phyloP scores from a whole-genome alignment of 148 eudicot genomes.

The Fagopyrum tataricum region DNA sequence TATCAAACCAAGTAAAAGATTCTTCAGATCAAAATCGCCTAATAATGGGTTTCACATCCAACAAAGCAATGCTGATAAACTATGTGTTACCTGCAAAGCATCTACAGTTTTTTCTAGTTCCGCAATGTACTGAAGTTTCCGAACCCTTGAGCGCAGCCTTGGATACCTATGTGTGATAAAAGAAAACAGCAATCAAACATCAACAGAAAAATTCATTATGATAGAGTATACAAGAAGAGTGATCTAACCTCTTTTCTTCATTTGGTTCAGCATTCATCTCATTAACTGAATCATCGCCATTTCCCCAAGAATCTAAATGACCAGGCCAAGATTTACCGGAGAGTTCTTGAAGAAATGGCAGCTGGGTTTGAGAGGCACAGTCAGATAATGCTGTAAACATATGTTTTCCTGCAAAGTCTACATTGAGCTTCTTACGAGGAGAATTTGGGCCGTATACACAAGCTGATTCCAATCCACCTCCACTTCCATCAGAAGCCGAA shows the following conservation, averaged over 20 bases:
- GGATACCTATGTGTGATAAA: slow-evolving; percentile 40
- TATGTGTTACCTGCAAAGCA: slow-evolving; percentile 38
- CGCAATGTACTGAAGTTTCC: slow-evolving; percentile 71
- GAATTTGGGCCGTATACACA: slow-evolving; percentile 69
- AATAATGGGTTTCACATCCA: not conserved
- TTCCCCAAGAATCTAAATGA: slow-evolving; percentile 20
- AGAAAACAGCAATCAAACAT: not conserved
- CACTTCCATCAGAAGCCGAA: slow-evolving; percentile 25
- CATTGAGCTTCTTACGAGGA: slow-evolving; percentile 41
- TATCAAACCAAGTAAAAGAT: not conserved
- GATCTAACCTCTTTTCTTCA: slow-evolving; percentile 36
- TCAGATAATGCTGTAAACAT: slow-evolving; percentile 51
- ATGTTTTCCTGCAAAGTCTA: slow-evolving; percentile 31
- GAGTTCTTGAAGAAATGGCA: slow-evolving; percentile 26
- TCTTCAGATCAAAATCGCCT: not conserved
- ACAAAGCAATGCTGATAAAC: not conserved
- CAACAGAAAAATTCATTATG: not conserved
- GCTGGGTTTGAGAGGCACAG: slow-evolving; percentile 27
- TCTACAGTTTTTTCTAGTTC: slow-evolving; percentile 70
- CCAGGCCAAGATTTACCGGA: slow-evolving; percentile 23
- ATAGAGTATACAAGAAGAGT: not conserved
- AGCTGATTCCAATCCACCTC: slow-evolving; percentile 30
- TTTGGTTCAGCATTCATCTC: slow-evolving; percentile 32
- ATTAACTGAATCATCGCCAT: slow-evolving; percentile 23
- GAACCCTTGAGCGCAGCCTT: slow-evolving; percentile 68